Base-by-base conservation (phyloP, 495 filamentous ascomycete species). In the Usnea hakonensis region DNA sequence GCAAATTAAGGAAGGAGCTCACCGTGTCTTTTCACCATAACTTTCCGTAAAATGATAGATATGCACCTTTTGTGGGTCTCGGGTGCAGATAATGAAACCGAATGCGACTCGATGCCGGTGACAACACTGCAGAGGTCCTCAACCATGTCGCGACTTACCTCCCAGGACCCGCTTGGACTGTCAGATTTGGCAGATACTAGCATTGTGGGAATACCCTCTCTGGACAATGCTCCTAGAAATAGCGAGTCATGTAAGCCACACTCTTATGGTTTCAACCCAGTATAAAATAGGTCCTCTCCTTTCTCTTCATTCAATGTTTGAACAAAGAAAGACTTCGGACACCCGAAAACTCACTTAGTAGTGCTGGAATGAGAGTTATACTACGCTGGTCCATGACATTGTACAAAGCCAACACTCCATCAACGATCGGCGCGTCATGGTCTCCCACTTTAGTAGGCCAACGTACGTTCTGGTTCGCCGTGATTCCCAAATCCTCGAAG, bases 181-280 rank as follows among this genome's bases (percentile, higher is more conserved):
- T 95, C 91, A 76, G 88, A 93, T 78, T 95, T 95, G 66, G 86
- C 90, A 57, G 90, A 86, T 38, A 93, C 90, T 53, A 95, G 80
- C 48, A 91, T 75, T 61, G 85, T 85, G 10, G 91, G 90, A 28
- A 94, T 73, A 26, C 79, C 76, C 19, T 85, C 82, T 63, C 84
- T 85, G 57, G 79, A 77, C 63, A 94, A 78, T 13, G 82, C 85
- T 73, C 87, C 91, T 96, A 69, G 68, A 65, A 17, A 30, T 37
- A 60, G 44, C 67, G 36, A 23, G 21, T 16, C 30, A 46, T 32
- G 60, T 67, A 72, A 68, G 55, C 56, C 5, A 55, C 19, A 23
- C 35, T 32, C 30, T 26, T 16, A 30, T 36, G 10, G 14, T 19
- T 41, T 38, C 13, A 28, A 53, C n/a, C 30, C 28, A 26, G 17